Conservation (phyloP, 768 basidiomycete genomes). For the Boletus tomentosulus region DNA sequence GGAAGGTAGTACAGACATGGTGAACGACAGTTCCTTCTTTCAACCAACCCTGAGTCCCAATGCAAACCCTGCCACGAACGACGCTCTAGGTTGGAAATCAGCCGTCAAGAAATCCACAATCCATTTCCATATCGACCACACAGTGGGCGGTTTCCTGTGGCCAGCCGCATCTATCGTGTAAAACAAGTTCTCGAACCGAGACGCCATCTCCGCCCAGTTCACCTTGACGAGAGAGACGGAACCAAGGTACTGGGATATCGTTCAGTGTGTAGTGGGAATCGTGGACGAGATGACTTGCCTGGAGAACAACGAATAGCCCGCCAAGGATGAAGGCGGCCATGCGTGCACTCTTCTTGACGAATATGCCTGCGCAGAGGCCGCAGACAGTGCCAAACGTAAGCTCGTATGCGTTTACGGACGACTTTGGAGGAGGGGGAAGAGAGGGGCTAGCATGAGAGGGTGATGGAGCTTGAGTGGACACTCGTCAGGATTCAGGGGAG, state of each 20-base stretch:
- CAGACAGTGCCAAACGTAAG: constrained; percentile 85
- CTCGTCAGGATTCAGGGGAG: constrained; percentile 2
- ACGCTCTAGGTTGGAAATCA: constrained; percentile 88
- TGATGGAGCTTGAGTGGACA: constrained; percentile 5
- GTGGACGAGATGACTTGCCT: constrained; percentile 46
- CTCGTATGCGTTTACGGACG: constrained; percentile 76
- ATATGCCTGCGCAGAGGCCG: constrained; percentile 88
- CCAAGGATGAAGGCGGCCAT: constrained; percentile 82
- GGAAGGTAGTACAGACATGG: constrained; percentile 7
- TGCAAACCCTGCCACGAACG: constrained; percentile 79
- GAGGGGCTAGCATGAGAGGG: constrained; percentile 8
- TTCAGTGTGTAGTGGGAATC: constrained; percentile 1
- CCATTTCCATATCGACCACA: constrained; percentile 63
- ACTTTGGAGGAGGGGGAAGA: constrained; percentile 50
- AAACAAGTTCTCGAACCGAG: constrained; percentile 69
- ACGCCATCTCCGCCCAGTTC: constrained; percentile 68
- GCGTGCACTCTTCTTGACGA: constrained; percentile 93
- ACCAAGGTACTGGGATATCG: constrained; percentile 66
- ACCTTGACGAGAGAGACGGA: constrained; percentile 70
- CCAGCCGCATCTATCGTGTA: constrained; percentile 61
- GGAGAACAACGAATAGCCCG: constrained; percentile 84
- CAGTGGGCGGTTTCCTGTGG: constrained; percentile 53
- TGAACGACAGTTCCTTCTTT: constrained; percentile 2
- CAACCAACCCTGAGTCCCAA: constrained; percentile 82
- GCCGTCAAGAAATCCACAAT: constrained; percentile 80